These are phyloP conservation scores for Claviceps pazoutovae DNA, from an alignment of 2,329 filamentous ascomycete genomes.

Conservation along the genomic window DNA sequence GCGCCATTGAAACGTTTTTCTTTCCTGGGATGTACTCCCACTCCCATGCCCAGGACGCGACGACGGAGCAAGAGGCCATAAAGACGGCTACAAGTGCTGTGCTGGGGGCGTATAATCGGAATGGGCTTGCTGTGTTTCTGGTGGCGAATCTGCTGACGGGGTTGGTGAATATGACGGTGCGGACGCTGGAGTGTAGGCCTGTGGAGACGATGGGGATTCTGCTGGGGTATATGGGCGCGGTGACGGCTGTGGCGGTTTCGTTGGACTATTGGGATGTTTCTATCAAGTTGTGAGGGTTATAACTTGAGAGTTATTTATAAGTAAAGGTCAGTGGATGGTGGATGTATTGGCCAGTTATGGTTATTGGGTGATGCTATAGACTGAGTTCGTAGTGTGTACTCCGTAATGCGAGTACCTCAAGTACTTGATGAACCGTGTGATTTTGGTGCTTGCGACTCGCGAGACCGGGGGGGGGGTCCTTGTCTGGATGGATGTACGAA, in stretches of 20 bases:
- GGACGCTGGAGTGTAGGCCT: slow-evolving; percentile 60
- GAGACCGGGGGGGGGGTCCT: no score
- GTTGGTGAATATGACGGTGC: slow-evolving; percentile 72
- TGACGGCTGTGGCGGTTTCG: slow-evolving; percentile 54
- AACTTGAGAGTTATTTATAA: no score
- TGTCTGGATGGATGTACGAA: no score
- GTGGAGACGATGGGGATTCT: slow-evolving; percentile 59
- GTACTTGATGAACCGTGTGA: no score
- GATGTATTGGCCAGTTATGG: not conserved
- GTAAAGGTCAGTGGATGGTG: not conserved
- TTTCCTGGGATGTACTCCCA: slow-evolving; percentile 60
- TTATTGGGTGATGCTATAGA: not conserved
- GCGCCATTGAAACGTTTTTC: slow-evolving; percentile 59
- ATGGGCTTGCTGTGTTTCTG: slow-evolving; percentile 74
- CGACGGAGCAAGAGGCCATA: slow-evolving; percentile 49
- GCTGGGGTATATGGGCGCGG: slow-evolving; percentile 51
- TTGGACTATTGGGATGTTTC: slow-evolving; percentile 54
- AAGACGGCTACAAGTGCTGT: slow-evolving; percentile 63
- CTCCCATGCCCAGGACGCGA: slow-evolving; percentile 33
- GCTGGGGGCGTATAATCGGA: slow-evolving; percentile 75
- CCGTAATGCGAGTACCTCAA: no score
- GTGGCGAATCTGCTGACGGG: slow-evolving; percentile 83
- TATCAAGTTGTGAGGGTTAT: slow-evolving; percentile 46
- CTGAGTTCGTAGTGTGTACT: no score
- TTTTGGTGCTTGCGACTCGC: no score